Evolutionary conservation across 495 filamentous ascomycete genomes (phyloP).

Genomic region (Neurospora cerealis): DNA sequence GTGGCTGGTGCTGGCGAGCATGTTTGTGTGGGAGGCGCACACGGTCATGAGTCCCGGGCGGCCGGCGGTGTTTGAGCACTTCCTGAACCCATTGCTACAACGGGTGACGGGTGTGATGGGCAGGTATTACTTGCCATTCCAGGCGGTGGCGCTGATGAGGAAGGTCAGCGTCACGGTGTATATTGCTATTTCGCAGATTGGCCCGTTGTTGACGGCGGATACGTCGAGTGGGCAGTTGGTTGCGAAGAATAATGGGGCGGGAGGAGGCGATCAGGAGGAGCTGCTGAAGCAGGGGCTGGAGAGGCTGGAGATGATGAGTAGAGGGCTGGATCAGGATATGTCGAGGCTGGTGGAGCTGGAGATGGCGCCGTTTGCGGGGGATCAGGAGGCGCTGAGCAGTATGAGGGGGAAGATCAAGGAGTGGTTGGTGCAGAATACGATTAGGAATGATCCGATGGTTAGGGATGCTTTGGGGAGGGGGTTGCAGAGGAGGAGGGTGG

Average conservation of each 20-base stretch:
- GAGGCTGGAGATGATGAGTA: constrained; percentile 43
- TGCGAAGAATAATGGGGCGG: constrained; percentile 7
- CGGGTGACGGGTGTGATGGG: constrained; percentile 33
- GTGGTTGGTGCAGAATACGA: constrained; percentile 66
- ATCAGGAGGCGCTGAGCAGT: constrained; percentile 47
- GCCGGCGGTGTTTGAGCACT: constrained; percentile 42
- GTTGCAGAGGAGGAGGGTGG: constrained; percentile 45
- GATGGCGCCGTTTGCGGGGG: constrained; percentile 70
- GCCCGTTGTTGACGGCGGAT: constrained; percentile 45
- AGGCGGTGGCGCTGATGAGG: constrained; percentile 67
- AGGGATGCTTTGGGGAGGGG: constrained; percentile 59
- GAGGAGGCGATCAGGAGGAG: constrained; percentile 26
- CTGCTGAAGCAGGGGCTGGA: constrained; percentile 40
- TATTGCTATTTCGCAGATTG: constrained; percentile 83
- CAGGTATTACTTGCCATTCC: constrained; percentile 74
- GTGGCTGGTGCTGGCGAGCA: constrained; percentile 59
- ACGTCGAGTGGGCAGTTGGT: constrained; percentile 18
- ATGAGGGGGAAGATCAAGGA: constrained; percentile 61
- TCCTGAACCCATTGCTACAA: constrained; percentile 55
- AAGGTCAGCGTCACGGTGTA: constrained; percentile 71
- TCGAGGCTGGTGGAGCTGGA: constrained; percentile 62
- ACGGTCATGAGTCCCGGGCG: constrained; percentile 57
- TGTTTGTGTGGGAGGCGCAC: constrained; percentile 66
- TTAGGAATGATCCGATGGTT: constrained; percentile 64
- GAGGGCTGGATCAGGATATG: constrained; percentile 55